phyloP scores from a whole-genome alignment of 139 green algal genomes.

The Dunaliella sp. region DNA sequence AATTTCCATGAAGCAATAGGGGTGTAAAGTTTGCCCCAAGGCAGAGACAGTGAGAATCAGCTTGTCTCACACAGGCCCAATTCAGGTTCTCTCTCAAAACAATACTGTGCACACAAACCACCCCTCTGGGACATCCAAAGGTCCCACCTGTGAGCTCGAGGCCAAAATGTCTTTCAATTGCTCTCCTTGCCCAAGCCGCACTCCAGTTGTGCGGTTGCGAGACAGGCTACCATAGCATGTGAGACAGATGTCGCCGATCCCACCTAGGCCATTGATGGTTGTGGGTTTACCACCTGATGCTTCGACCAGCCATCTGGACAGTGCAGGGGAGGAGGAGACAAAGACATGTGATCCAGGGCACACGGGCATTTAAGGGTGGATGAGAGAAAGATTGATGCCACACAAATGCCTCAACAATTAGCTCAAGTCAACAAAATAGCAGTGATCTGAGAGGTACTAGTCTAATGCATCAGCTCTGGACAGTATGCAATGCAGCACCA shows the following conservation, averaged over 20 bases:
- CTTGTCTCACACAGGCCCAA: too few relatives aligned
- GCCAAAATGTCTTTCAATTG: constrained; percentile 77
- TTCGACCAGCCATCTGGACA: constrained; percentile 83
- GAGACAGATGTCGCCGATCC: constrained; percentile 98
- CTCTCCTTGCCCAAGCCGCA: constrained; percentile 89
- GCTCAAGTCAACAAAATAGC: background rate
- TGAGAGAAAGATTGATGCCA: background rate
- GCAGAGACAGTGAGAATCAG: too few relatives aligned
- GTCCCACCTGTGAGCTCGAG: constrained; percentile 67
- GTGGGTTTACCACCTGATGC: constrained; percentile 90
- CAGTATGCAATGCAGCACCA: background rate
- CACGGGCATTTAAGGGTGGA: background rate
- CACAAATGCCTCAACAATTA: background rate
- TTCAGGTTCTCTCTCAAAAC: too few relatives aligned
- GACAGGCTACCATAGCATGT: constrained; percentile 96
- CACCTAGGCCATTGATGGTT: constrained; percentile 88
- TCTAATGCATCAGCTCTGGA: background rate
- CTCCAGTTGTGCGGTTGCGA: constrained; percentile 84
- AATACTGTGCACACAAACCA: too few relatives aligned
- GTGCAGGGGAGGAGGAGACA: background rate
- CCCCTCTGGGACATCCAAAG: too few relatives aligned
- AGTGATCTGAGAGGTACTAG: background rate
- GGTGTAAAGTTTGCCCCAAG: too few relatives aligned
- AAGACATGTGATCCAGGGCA: background rate
- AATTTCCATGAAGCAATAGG: too few relatives aligned